Evolutionary conservation across 2,329 filamentous ascomycete genomes (phyloP), one percentile per base, ranked within the genome.

Genomic region (Diplocarpon mali): DNA sequence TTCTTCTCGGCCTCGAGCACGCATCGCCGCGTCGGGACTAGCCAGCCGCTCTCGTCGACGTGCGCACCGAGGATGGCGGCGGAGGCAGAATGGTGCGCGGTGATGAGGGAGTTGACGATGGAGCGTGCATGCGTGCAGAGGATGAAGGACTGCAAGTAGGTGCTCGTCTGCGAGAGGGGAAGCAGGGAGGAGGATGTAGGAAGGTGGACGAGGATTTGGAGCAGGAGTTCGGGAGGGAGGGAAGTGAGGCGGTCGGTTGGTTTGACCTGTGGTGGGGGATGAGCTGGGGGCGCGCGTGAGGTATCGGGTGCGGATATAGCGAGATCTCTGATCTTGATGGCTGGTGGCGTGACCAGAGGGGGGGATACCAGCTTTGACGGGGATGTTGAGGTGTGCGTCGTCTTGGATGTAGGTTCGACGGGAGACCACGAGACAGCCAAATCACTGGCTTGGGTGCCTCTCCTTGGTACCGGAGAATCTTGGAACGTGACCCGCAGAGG

Each of bases 221-320:
- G 62, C 29, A 69, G 57, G 30, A 71, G 57, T 54, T 71, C 69
- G 31, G 48, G 45, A 17, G 55, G 52, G 31, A 56, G 44, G 38
- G 45, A 44, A n/a, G 48, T 45, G 17, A 55, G 49, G 6, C 7
- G 36, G 20, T 42, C 42, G 14, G 34, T 37, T 31, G 41, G 11
- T 35, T 27, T n/a, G n/a, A n/a, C n/a, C n/a, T n/a, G 24, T 16
- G 9, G 17, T 5, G 1, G n/a, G n/a, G 13, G 20, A 31, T 32
- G 32, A 44, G 28, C 2, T 2, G 32, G 34, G 14, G 36, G 13
- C 31, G 30, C n/a, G 27, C 31, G 27, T 12, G 38, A 35, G 35
- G n/a, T 38, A 1, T 29, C 14, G 35, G 42, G 35, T 24, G 44
- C 38, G 16, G 28, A 30, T 20, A 14, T 37, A 8, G 32, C 30